phyloP scores from a whole-genome alignment of 306 rosid species.

The Quercus robur region DNA sequence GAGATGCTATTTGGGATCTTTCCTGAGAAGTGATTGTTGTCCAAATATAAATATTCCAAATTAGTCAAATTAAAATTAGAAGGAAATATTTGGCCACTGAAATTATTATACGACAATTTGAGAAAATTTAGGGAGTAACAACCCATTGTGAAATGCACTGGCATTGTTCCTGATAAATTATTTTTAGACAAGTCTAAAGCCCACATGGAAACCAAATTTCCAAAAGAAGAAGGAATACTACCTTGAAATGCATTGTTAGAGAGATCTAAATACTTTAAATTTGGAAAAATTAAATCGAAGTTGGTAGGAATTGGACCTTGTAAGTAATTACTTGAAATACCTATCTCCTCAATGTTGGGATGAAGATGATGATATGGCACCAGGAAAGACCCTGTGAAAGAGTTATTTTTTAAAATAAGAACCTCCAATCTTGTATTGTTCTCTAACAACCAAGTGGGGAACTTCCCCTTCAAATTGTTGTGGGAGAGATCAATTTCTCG shows the following conservation, averaged over 20 bases:
- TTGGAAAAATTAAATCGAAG: background rate
- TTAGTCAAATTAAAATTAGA: background rate
- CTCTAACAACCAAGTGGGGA: background rate
- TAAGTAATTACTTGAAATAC: background rate
- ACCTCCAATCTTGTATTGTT: background rate
- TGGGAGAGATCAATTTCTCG: background rate
- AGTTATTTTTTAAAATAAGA: background rate
- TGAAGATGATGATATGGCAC: background rate
- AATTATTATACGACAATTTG: background rate
- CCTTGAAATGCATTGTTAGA: background rate
- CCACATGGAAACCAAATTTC: too few species aligned
- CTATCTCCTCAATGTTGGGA: background rate
- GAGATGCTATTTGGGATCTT: background rate
- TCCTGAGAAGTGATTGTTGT: background rate
- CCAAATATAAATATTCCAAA: background rate
- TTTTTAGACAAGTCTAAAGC: background rate
- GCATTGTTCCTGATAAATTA: background rate
- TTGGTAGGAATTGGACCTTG: background rate
- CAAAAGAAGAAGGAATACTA: background rate
- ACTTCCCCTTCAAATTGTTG: background rate
- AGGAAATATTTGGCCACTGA: background rate
- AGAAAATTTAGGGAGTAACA: background rate
- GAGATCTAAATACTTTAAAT: background rate
- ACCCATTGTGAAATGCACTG: background rate
- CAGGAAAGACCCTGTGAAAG: background rate